Conservation (phyloP, 352 stramenopile species). For the Nothophytophthora sp. region DNA sequence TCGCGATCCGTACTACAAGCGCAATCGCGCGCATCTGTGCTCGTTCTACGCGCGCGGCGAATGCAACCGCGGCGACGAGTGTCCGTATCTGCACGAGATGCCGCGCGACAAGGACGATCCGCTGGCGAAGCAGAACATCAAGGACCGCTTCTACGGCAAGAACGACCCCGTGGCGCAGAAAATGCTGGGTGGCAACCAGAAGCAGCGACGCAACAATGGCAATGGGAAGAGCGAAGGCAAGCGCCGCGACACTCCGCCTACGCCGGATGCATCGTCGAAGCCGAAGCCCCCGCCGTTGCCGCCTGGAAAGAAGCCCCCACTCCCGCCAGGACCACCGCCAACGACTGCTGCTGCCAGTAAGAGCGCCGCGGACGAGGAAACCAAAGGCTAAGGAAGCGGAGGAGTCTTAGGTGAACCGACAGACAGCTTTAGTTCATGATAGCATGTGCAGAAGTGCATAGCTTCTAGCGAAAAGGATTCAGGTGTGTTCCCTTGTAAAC, state of each 20-base stretch:
- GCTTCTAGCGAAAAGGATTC: too few species aligned
- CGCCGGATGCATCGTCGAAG: slow-evolving; percentile 28
- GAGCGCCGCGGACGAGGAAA: slow-evolving; percentile 30
- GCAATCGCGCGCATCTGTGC: slow-evolving; percentile 92
- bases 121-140: slow-evolving; percentile 96
- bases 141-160: slow-evolving; percentile 94
- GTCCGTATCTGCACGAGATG: slow-evolving; percentile 96
- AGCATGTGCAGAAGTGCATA: too few species aligned
- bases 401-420: too few species aligned
- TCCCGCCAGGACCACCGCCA: slow-evolving; percentile 59
- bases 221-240: slow-evolving; percentile 25
- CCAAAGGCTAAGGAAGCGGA: slow-evolving; percentile 24
- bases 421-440: slow-evolving; percentile 24
- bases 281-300: slow-evolving; percentile 58
- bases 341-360: slow-evolving; percentile 6
- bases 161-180: slow-evolving; percentile 94
- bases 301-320: slow-evolving; percentile 59
- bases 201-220: slow-evolving; percentile 24
- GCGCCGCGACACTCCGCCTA: slow-evolving; percentile 18
- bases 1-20: slow-evolving; percentile 91
- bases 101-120: slow-evolving; percentile 91
- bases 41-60: slow-evolving; percentile 95
- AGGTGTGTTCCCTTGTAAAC: too few species aligned
- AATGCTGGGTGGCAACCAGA: slow-evolving; percentile 64
- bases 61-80: slow-evolving; percentile 92